Conservation (phyloP, 176 grass and related monocot species). For the Bolboschoenus planiculmis region DNA sequence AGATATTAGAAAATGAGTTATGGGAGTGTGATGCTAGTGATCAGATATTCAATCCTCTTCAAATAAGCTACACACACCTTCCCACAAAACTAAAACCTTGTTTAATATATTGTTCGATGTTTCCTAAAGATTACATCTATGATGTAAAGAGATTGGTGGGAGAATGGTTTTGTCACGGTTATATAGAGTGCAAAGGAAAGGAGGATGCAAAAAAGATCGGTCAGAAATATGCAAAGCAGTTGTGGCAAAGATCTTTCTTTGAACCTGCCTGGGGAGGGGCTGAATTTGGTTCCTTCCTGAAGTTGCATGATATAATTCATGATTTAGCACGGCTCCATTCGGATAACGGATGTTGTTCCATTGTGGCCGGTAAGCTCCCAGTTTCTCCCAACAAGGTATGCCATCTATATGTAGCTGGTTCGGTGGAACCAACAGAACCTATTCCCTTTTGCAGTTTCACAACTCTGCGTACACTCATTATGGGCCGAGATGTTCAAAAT, state of each 20-base stretch:
- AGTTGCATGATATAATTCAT: constrained; percentile 27
- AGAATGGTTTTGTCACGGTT: background rate
- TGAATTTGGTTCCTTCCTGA: background rate
- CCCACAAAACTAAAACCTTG: constrained; percentile 42
- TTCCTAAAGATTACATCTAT: background rate
- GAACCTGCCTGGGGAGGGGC: background rate
- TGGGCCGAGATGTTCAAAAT: background rate
- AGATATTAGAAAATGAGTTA: background rate
- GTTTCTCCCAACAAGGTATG: background rate
- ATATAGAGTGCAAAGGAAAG: background rate
- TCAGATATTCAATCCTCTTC: constrained; percentile 25
- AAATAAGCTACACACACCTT: constrained; percentile 29
- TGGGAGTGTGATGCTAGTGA: constrained; percentile 33
- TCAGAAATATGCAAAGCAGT: background rate
- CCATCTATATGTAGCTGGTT: background rate
- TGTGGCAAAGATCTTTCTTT: background rate
- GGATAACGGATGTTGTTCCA: background rate
- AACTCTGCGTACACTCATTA: constrained; percentile 7
- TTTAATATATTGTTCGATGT: constrained; percentile 20
- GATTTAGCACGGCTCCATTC: constrained; percentile 21
- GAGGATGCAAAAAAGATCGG: background rate
- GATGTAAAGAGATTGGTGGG: background rate
- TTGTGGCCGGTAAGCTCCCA: background rate
- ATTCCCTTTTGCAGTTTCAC: background rate
- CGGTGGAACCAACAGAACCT: background rate